Percentiles rank a stretch among this genome's conserved stretches.
These are phyloP conservation scores for Curvularia sp. DNA, from an alignment of 2,329 filamentous ascomycete species.

Conservation along the genomic window DNA sequence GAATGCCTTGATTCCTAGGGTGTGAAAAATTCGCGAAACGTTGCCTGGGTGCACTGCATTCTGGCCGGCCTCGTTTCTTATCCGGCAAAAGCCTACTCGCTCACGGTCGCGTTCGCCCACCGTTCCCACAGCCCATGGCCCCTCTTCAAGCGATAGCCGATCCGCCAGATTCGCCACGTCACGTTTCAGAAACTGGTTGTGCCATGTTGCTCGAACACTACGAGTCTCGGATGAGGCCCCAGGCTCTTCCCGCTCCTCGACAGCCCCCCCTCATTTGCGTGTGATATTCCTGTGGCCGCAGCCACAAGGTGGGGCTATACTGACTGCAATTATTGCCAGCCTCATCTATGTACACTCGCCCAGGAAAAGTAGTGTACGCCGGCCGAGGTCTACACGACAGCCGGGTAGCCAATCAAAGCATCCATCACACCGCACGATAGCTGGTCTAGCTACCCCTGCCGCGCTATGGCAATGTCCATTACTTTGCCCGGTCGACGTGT, in stretches of 20 bases:
- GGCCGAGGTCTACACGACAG: not conserved
- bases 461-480: not conserved
- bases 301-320: slow-evolving; percentile 10
- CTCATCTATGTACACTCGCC: not conserved
- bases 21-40: slow-evolving; percentile 18
- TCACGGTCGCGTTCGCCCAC: slow-evolving; percentile 16
- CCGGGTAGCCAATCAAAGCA: not conserved
- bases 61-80: slow-evolving; percentile 10
- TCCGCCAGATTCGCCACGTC: slow-evolving; percentile 8
- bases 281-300: slow-evolving; percentile 5
- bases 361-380: not conserved
- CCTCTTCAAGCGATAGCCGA: slow-evolving; percentile 4
- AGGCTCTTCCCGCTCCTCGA: slow-evolving; percentile 8
- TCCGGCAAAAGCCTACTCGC: slow-evolving; percentile 7
- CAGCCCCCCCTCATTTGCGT: slow-evolving; percentile 2
- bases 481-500: not conserved
- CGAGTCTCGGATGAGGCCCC: slow-evolving; percentile 15
- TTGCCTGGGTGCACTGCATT: slow-evolving; percentile 4
- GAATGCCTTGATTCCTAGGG: slow-evolving; percentile 1
- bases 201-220: slow-evolving; percentile 14
- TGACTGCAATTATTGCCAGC: slow-evolving; percentile 1
- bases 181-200: slow-evolving; percentile 15
- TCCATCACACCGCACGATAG: not conserved
- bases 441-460: not conserved
- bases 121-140: slow-evolving; percentile 5